Evolutionary conservation across 176 grass and related monocot species (phyloP).

Genomic region (bread wheat (Triticum aestivum)): DNA sequence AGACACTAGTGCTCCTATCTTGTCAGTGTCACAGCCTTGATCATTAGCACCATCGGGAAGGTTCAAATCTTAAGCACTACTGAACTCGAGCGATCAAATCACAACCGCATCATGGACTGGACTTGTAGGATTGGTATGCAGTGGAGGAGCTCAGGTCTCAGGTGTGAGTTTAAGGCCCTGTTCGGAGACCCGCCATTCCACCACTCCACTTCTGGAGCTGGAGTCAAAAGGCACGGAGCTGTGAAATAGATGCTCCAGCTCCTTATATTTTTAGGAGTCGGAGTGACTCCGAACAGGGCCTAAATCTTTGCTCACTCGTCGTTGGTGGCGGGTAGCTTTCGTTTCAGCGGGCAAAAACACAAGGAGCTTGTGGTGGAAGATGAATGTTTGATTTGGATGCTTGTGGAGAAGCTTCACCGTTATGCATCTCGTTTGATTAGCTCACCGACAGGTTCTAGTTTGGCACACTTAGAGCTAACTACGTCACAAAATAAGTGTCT

Average conservation of each 20-base stretch:
- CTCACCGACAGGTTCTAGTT: background rate
- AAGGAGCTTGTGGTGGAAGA: constrained; percentile 15
- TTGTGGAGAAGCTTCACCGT: constrained; percentile 8
- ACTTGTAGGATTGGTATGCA: background rate
- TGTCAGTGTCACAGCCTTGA: constrained; percentile 19
- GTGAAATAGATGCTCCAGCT: no score
- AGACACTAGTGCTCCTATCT: background rate
- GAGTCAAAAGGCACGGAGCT: no score
- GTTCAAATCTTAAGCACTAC: background rate
- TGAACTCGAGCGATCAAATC: constrained; percentile 2
- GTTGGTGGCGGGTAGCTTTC: constrained; percentile 31
- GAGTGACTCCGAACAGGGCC: no score
- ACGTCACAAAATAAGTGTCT: no score
- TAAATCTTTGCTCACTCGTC: constrained; percentile 34
- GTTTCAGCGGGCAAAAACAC: background rate
- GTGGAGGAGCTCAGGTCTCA: background rate
- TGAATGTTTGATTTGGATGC: background rate
- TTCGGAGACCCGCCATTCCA: no score
- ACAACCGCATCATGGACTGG: background rate
- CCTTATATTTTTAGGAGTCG: no score
- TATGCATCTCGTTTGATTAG: background rate
- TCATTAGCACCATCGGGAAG: background rate
- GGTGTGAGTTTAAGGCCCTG: no score
- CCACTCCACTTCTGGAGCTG: no score
- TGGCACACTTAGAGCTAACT: background rate